Percentiles rank a stretch among this genome's conserved stretches.
phyloP scores from a whole-genome alignment of 805 yeast genomes.

The Starmera caribaea region DNA sequence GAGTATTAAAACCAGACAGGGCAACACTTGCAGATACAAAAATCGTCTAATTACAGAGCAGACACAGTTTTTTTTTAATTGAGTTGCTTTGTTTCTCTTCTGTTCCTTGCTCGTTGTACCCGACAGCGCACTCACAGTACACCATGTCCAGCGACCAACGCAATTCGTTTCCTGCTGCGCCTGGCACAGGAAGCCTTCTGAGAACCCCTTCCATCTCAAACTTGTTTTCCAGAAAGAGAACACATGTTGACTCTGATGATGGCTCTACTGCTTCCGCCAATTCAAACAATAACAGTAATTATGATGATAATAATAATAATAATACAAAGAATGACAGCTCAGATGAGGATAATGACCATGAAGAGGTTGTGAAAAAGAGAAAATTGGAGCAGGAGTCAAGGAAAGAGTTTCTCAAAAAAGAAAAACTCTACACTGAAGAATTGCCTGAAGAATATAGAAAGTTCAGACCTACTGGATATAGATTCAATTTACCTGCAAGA shows the following conservation, averaged over 20 bases:
- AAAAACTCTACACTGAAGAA: conserved; percentile 49
- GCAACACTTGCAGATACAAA: too few species aligned
- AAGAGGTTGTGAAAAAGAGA: conserved; percentile 10
- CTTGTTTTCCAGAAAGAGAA: conserved; percentile 10
- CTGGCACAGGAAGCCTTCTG: conserved; percentile 1
- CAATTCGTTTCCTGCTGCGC: too few species aligned
- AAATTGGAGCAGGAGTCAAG: conserved; percentile 17
- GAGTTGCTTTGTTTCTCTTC: too few species aligned
- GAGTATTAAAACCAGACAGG: too few species aligned
- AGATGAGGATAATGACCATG: conserved; percentile 4
- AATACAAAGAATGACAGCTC: conserved; percentile 6
- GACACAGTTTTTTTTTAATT: too few species aligned
- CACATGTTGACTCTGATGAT: neutral
- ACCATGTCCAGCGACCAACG: too few species aligned
- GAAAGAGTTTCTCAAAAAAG: conserved; percentile 30
- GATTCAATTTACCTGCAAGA: conserved; percentile 71
- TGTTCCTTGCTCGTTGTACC: too few species aligned
- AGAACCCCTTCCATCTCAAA: conserved; percentile 12
- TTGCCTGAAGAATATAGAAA: conserved; percentile 64
- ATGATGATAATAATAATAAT: conserved; percentile 3
- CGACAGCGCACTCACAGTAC: too few species aligned
- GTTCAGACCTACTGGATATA: conserved; percentile 72
- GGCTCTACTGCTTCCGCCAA: neutral
- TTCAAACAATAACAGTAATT: neutral
- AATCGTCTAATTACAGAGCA: too few species aligned